Conservation (phyloP, 108 stramenopile genomes). For the Cyclostephanos invisitatus region DNA sequence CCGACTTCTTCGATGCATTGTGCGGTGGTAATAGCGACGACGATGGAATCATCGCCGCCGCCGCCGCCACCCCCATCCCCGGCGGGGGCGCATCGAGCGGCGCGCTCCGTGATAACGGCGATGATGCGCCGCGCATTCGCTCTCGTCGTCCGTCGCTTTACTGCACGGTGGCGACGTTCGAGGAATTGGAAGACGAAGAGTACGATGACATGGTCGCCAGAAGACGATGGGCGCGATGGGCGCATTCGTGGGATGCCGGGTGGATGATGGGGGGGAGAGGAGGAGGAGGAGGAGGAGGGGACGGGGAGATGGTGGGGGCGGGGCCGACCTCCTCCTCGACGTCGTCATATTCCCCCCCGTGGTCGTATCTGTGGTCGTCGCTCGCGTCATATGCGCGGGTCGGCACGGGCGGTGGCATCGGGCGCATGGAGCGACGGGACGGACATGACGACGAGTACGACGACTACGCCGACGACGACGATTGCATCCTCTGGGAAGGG, state of each 20-base stretch:
- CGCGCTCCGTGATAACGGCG: too few relatives aligned
- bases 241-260: too few relatives aligned
- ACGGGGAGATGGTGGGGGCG: not conserved
- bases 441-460: conserved; percentile 2
- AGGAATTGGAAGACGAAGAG: conserved; percentile 17
- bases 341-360: not conserved
- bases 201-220: not conserved
- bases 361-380: not conserved
- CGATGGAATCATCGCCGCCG: not conserved
- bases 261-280: not conserved
- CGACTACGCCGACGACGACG: conserved; percentile 10
- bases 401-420: not conserved
- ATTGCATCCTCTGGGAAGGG: conserved; percentile 31
- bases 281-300: not conserved
- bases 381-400: too few relatives aligned
- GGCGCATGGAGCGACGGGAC: not conserved
- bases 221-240: too few relatives aligned
- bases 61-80: not conserved
- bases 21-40: conserved; percentile 4
- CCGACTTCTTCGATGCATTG: conserved; percentile 64
- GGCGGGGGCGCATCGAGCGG: not conserved
- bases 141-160: not conserved
- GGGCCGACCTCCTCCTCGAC: not conserved
- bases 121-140: too few relatives aligned
- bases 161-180: conserved; percentile 19